phyloP scores from a whole-genome alignment of 2,329 filamentous ascomycete genomes.

The Penicillium sp. region DNA sequence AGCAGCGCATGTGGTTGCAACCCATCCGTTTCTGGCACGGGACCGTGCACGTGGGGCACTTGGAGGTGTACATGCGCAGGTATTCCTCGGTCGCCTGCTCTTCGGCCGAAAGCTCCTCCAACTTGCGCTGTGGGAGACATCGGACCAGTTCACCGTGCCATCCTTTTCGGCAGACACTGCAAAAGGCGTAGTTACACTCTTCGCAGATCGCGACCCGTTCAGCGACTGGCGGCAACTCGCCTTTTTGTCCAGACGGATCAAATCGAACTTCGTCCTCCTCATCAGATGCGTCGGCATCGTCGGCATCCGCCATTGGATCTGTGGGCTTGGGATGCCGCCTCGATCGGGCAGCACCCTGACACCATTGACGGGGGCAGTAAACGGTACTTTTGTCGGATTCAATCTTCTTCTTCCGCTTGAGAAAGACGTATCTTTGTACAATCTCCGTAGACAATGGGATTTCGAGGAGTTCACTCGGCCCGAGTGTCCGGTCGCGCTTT shows the following conservation, averaged over 20 bases:
- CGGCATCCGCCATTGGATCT: slow-evolving; percentile 56
- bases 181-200: slow-evolving; percentile 86
- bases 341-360: slow-evolving; percentile 77
- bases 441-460: slow-evolving; percentile 65
- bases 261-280: slow-evolving; percentile 43
- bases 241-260: slow-evolving; percentile 42
- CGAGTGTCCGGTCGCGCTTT: slow-evolving; percentile 64
- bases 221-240: slow-evolving; percentile 42
- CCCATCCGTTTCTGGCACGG: slow-evolving; percentile 86
- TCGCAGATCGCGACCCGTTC: slow-evolving; percentile 79
- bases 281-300: slow-evolving; percentile 46
- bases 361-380: slow-evolving; percentile 90
- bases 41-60: slow-evolving; percentile 80
- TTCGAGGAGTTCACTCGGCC: slow-evolving; percentile 75
- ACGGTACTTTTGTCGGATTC: slow-evolving; percentile 88
- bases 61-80: slow-evolving; percentile 70
- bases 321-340: slow-evolving; percentile 65
- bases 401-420: slow-evolving; percentile 88
- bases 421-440: slow-evolving; percentile 77
- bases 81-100: slow-evolving; percentile 85
- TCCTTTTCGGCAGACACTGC: slow-evolving; percentile 64
- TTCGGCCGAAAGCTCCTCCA: slow-evolving; percentile 68
- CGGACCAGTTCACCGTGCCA: slow-evolving; percentile 92
- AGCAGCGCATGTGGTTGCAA: slow-evolving; percentile 96
- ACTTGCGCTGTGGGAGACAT: slow-evolving; percentile 56